phyloP scores from a whole-genome alignment of 2,329 filamentous ascomycete genomes.

The Cephalotrichum gorgonifer region DNA sequence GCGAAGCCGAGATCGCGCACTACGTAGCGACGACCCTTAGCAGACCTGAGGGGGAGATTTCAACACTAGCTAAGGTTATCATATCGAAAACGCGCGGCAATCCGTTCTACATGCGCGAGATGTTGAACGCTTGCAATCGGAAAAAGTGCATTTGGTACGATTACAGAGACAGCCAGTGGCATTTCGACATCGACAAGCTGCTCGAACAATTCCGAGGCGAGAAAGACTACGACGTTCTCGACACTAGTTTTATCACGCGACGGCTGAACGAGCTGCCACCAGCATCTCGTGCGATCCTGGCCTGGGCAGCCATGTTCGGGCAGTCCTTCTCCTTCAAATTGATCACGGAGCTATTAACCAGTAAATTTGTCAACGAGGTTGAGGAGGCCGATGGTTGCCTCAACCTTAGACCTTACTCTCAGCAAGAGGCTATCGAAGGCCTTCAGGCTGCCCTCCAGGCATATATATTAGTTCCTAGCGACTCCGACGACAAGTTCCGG shows the following conservation, averaged over 20 bases:
- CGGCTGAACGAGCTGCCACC: conserved; percentile 66
- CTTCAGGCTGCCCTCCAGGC: conserved; percentile 73
- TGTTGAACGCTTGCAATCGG: conserved; percentile 76
- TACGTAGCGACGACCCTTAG: conserved; percentile 79
- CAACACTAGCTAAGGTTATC: conserved; percentile 71
- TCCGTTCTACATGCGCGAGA: conserved; percentile 84
- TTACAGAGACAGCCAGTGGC: conserved; percentile 73
- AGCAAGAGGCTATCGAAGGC: conserved; percentile 62
- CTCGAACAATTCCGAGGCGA: conserved; percentile 78
- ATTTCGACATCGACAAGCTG: conserved; percentile 74
- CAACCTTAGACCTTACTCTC: conserved; percentile 32
- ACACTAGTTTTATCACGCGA: conserved; percentile 72
- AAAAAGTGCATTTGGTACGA: conserved; percentile 88
- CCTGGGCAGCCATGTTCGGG: conserved; percentile 79
- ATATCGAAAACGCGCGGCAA: conserved; percentile 85
- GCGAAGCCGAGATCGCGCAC: conserved; percentile 67
- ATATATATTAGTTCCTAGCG: conserved; percentile 71
- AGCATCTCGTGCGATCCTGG: conserved; percentile 66
- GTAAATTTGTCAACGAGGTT: conserved; percentile 55
- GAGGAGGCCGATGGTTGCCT: conserved; percentile 30
- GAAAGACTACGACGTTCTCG: conserved; percentile 67
- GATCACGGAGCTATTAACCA: conserved; percentile 65
- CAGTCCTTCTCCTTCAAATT: conserved; percentile 76
- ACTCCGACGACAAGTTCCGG: conserved; percentile 76
- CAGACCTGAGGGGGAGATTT: conserved; percentile 58